Base-by-base conservation (phyloP, 495 filamentous ascomycete species). In the Xylaria telfairii region DNA sequence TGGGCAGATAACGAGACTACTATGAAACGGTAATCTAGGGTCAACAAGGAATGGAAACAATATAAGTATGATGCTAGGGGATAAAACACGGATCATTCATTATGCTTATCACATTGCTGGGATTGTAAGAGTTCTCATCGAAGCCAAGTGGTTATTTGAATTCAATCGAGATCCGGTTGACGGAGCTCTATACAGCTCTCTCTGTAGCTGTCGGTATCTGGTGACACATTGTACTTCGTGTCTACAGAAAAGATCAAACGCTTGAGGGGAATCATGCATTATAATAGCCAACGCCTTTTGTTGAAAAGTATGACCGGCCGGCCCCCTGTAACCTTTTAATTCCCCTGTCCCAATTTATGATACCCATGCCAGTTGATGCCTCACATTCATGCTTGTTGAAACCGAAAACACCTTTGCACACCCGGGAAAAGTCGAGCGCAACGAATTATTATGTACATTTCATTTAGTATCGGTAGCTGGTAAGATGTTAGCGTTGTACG, bases 401-500 rank as follows among this genome's bases (percentile, higher is more conserved):
- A 75, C 75, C 80, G 28, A 49, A 70, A 70, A 70, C 49, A 63
- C 60, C 68, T 57, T 57, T 59, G 47, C 61, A 47, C 32, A 39
- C 60, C 61, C 77, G 75, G 71, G 76, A 75, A 72, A 72, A 60
- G 21, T 61, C 66, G 69, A 68, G 46, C 66, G 61, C 63, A 67
- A 63, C 61, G 68, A 59, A 76, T 65, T 67, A 77, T 78, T 71
- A 74, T 74, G 49, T 75, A 73, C 68, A 73, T 19, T 51, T 66
- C 65, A 70, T 77, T 87, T 88, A 88, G 83, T 88, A 88, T 79
- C 87, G 87, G 84, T 88, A 88, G 78, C 85, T 87, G 65, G 46
- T 21, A 56, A 37, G 46, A 13, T 1, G 76, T 87, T 75, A 87
- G 83, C 54, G 65, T 2, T 30, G 39, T 12, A 32, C 26, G 62